Evolutionary conservation across 1,284 basidiomycete species (phyloP).

Genomic region (Leccinum insolens): DNA sequence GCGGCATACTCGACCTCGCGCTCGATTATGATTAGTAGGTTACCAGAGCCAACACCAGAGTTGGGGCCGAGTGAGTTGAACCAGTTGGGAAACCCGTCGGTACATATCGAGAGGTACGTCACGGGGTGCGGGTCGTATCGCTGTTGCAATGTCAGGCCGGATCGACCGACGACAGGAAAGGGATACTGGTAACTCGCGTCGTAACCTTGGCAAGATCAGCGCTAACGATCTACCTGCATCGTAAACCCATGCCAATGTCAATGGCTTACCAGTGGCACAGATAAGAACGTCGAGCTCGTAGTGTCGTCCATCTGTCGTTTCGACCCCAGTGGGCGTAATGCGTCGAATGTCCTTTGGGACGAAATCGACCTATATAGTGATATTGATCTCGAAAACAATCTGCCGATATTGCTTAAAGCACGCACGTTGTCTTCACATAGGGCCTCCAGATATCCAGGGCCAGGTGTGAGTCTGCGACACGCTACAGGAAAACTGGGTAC

Average conservation of each 20-base stretch:
- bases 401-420: background rate
- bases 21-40: slow-evolving; percentile 53
- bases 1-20: slow-evolving; percentile 57
- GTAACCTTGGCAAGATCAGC: slow-evolving; percentile 39
- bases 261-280: slow-evolving; percentile 53
- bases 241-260: background rate
- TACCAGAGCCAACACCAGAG: slow-evolving; percentile 31
- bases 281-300: slow-evolving; percentile 61
- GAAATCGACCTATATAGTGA: slow-evolving; percentile 51
- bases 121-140: slow-evolving; percentile 55
- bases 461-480: slow-evolving; percentile 64
- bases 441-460: slow-evolving; percentile 67
- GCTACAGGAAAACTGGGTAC: slow-evolving; percentile 60
- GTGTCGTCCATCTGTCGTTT: slow-evolving; percentile 53
- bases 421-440: slow-evolving; percentile 26
- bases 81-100: slow-evolving; percentile 65
- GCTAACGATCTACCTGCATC: too few relatives aligned
- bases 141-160: slow-evolving; percentile 49
- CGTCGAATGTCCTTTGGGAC: slow-evolving; percentile 50
- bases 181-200: slow-evolving; percentile 54
- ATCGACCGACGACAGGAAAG: slow-evolving; percentile 55
- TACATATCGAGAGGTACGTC: slow-evolving; percentile 56
- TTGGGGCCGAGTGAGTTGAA: slow-evolving; percentile 62
- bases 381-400: too few relatives aligned
- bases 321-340: slow-evolving; percentile 56